Evolutionary conservation across 768 basidiomycete species (phyloP).

Genomic region (Lyophyllum decastes): DNA sequence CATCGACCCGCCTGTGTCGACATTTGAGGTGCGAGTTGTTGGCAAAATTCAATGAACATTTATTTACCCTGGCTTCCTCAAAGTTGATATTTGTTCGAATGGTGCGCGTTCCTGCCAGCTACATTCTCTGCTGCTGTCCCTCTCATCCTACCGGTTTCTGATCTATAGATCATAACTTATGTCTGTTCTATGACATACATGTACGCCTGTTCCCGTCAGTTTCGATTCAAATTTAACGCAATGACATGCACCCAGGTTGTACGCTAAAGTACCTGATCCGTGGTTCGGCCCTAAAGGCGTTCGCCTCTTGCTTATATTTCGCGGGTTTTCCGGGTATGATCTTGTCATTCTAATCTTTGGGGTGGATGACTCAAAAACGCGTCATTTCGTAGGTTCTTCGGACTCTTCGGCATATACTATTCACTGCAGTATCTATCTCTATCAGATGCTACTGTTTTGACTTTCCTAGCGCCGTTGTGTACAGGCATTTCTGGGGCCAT

Average conservation of each 20-base stretch:
- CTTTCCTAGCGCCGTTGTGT: constrained; percentile 70
- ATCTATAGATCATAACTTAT: constrained; percentile 52
- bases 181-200: constrained; percentile 53
- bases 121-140: background rate
- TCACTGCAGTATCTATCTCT: constrained; percentile 75
- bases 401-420: constrained; percentile 51
- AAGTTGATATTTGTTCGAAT: constrained; percentile 61
- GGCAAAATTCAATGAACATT: background rate
- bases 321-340: constrained; percentile 67
- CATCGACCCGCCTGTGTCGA: constrained; percentile 57
- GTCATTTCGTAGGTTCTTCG: background rate
- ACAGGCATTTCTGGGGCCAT: constrained; percentile 64
- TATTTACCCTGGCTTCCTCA: background rate
- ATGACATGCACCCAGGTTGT: constrained; percentile 26
- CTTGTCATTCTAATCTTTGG: background rate
- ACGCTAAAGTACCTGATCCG: constrained; percentile 51
- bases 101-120: constrained; percentile 36
- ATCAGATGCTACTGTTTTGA: constrained; percentile 76
- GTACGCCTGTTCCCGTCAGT: constrained; percentile 25
- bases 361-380: background rate
- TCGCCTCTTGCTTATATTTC: constrained; percentile 50
- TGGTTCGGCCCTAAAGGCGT: constrained; percentile 71
- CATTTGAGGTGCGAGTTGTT: constrained; percentile 45
- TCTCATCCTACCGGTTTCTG: background rate
- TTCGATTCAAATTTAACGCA: background rate